Evolutionary conservation across 2,329 filamentous ascomycete genomes (phyloP), one percentile per base, ranked within the genome.

Genomic region (Scolecobasidium constrictum): DNA sequence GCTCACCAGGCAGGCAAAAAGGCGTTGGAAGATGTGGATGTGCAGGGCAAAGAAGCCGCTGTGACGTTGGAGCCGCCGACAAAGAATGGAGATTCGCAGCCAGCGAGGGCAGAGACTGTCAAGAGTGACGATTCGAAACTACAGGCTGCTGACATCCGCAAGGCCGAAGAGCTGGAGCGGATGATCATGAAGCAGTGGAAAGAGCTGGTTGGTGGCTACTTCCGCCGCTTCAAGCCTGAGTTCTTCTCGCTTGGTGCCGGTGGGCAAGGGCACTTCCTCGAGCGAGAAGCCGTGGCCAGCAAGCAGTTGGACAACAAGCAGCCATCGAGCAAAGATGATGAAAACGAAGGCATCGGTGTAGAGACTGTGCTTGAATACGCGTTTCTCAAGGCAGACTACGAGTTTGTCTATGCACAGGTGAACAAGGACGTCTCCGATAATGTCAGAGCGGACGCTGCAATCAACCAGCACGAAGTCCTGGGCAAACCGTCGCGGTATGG

Each of bases 371-470:
- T 98, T 42, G 83, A 83, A 46, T 96, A 96, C 62, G 86, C 90
- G 17, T 98, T 98, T 55, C 71, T 98, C 38, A 84, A 86, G 52
- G 87, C 88, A 23, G 92, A 98, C 59, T 77, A 95, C 40, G 90
- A 96, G 62, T 98, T 98, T 55, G 81, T 96, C 43, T 77, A 83
- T 4, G 87, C 86, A 1, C 90, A 96, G 62, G 87, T 87, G 4
- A 74, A 77, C 36, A 94, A 93, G 59, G 72, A 79, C n/a, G 75
- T 83, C 52, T 60, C 81, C 51, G 84, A 93, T 53, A 69, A 76
- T 3, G 75, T 80, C 33, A 68, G 78, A 15, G 73, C 77, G 35
- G 88, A 95, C 56, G 70, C 74, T 18, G 87, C 88, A 1, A 68
- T 95, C 38, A 94, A 94, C 63, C 75, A 81, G 49, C 78, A 88